These are phyloP conservation scores for Thelonectria olida DNA, from an alignment of 2,329 filamentous ascomycete species.

Conservation along the genomic window DNA sequence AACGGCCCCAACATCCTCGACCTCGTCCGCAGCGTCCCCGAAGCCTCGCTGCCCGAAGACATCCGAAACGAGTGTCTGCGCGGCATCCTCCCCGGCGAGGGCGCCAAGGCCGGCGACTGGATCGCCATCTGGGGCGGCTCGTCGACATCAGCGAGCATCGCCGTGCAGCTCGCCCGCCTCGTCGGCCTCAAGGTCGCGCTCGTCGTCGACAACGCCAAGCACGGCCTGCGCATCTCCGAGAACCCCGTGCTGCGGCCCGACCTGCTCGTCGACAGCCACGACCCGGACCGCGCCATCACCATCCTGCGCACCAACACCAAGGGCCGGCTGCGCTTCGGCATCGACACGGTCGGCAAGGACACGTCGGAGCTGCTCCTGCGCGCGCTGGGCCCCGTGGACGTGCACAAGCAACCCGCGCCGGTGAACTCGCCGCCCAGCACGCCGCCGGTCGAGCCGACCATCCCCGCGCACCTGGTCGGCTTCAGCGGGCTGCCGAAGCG, in stretches of 20 bases:
- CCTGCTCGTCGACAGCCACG: slow-evolving; percentile 74
- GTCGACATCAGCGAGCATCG: slow-evolving; percentile 73
- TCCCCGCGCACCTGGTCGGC: slow-evolving; percentile 68
- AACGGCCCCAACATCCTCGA: slow-evolving; percentile 67
- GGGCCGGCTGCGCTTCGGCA: slow-evolving; percentile 69
- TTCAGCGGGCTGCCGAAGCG: slow-evolving; percentile 73
- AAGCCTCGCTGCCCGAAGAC: slow-evolving; percentile 64
- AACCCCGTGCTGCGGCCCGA: slow-evolving; percentile 60
- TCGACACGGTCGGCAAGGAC: slow-evolving; percentile 74
- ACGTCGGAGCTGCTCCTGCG: slow-evolving; percentile 65
- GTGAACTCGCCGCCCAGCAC: slow-evolving; percentile 50
- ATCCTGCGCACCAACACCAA: slow-evolving; percentile 69
- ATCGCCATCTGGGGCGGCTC: slow-evolving; percentile 80
- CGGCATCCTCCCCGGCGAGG: slow-evolving; percentile 60
- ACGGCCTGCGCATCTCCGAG: slow-evolving; percentile 66
- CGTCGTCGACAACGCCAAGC: slow-evolving; percentile 73
- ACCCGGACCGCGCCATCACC: slow-evolving; percentile 70
- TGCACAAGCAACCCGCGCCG: slow-evolving; percentile 48
- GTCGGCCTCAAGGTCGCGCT: slow-evolving; percentile 72
- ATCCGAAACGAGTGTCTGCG: slow-evolving; percentile 70
- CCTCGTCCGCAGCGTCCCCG: slow-evolving; percentile 57
- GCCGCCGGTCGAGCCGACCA: slow-evolving; percentile 40
- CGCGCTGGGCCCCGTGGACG: slow-evolving; percentile 47
- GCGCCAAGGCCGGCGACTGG: slow-evolving; percentile 71
- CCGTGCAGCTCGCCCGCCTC: slow-evolving; percentile 73